Evolutionary conservation across 108 stramenopile genomes (phyloP).

Genomic region (Discostella stelligeroides): DNA sequence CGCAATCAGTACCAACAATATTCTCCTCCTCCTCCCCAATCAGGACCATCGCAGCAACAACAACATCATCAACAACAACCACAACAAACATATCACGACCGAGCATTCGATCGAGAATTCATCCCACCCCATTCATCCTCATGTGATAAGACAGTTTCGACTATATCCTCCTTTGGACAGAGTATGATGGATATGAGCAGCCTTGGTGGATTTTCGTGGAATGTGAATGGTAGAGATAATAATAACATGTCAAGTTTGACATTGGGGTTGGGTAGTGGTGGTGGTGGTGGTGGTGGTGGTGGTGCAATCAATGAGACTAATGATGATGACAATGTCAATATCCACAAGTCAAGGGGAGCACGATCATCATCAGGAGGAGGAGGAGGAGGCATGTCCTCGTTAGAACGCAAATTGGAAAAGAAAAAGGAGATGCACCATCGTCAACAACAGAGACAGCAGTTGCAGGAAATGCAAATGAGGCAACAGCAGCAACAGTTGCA

Average conservation of each 20-base stretch:
- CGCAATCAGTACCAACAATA: too few species aligned
- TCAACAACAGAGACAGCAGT: conserved; percentile 29
- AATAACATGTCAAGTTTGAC: conserved; percentile 30
- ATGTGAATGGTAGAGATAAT: conserved; percentile 1
- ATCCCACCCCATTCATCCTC: too few species aligned
- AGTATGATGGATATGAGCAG: conserved; percentile 46
- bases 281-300: too few species aligned
- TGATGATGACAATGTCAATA: conserved; percentile 8
- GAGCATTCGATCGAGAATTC: too few species aligned
- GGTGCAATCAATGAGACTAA: conserved; percentile 23
- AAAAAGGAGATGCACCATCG: conserved; percentile 38
- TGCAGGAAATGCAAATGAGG: conserved; percentile 12
- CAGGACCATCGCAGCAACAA: too few species aligned
- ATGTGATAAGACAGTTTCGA: conserved; percentile 40
- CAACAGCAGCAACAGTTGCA: neutral
- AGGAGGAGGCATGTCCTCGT: conserved; percentile 19
- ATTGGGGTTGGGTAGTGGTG: too few species aligned
- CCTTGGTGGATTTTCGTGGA: conserved; percentile 39
- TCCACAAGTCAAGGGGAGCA: neutral
- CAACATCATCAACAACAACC: too few species aligned
- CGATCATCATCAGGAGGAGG: too few species aligned
- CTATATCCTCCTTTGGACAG: conserved; percentile 37
- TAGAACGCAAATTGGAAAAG: conserved; percentile 50
- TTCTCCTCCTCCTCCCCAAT: too few species aligned
- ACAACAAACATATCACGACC: too few species aligned